Base-by-base conservation (phyloP, 805 yeast genomes). In the Candida caryicola region DNA sequence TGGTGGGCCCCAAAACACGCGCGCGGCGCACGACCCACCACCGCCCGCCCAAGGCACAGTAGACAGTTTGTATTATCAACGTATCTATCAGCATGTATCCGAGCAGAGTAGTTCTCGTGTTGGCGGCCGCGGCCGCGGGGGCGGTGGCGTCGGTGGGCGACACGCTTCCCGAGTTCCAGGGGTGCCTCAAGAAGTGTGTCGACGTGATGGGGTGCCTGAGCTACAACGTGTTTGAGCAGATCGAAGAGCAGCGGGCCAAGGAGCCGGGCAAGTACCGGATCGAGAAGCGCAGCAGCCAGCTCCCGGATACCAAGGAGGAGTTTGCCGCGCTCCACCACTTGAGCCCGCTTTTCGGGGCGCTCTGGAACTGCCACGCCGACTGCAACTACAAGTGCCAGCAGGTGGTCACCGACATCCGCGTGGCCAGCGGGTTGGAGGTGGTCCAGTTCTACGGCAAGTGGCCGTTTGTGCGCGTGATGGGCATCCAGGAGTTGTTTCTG, bases 391-490 rank as follows among this genome's bases (percentile, higher is more conserved):
- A 65, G 39, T 69, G 74, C 45, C 65, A 57, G 41, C 73, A 66
- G 43, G 40, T 53, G 7, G 47, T 67, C 19, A 59, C 69, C 4
- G 43, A 49, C 16, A 37, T 39, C 18, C 43, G 71, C 13, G 31
- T 39, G 17, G 30, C 23, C 4, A 17, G 33, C 0, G 57, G 55
- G 2, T 43, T 49, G 6, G 54, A 54, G 4, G 49, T 60, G 46
- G 71, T 66, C n/a, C 69, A 69, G 41, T 69, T 66, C 43, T 52
- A 54, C 34, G 74, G 74, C 4, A 69, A 69, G 44, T 69, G 74
- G 74, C 73, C 73, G 4, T 69, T 69, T 36, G 39, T 34, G 4
- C 48, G 73, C 21, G 49, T 67, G 1, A 50, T 59, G 23, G 73
- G 71, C 1, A 49, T 61, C 16, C 64, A 66, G 17, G 74, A 69